These are phyloP conservation scores for Auriculariales sp. DNA, from an alignment of 768 basidiomycete species.

Conservation along the genomic window DNA sequence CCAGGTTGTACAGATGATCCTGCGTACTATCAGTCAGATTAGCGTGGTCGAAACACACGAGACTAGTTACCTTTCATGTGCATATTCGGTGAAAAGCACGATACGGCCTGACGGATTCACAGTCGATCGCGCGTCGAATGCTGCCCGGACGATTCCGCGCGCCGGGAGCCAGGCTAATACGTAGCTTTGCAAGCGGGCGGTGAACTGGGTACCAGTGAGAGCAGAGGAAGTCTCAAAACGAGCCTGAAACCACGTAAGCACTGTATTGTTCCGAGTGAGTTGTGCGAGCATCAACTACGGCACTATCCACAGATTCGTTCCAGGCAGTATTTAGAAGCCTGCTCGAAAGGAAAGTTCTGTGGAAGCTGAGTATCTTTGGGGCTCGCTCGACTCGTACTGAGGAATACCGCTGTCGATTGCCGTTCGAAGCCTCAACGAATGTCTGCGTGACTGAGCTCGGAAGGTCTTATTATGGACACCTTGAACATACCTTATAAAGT, in stretches of 20 bases:
- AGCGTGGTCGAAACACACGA: slow-evolving; percentile 1
- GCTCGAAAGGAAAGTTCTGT: slow-evolving; percentile 83
- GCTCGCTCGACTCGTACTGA: slow-evolving; percentile 54
- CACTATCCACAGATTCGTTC: slow-evolving; percentile 66
- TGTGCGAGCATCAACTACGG: slow-evolving; percentile 51
- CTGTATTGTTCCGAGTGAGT: neutral
- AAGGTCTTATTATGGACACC: neutral
- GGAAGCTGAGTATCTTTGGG: slow-evolving; percentile 50
- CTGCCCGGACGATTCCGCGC: slow-evolving; percentile 56
- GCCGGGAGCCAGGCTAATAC: slow-evolving; percentile 88
- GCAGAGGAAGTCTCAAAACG: slow-evolving; percentile 68
- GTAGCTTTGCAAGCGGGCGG: slow-evolving; percentile 66
- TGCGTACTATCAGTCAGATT: slow-evolving; percentile 20
- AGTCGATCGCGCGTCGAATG: slow-evolving; percentile 36
- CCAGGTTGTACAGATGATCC: slow-evolving; percentile 88
- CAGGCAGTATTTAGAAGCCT: slow-evolving; percentile 77
- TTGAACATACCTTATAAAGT: slow-evolving; percentile 53
- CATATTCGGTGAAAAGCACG: slow-evolving; percentile 62
- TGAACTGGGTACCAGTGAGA: slow-evolving; percentile 76
- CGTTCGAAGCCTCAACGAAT: slow-evolving; percentile 88
- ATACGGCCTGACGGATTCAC: slow-evolving; percentile 65
- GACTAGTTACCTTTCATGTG: slow-evolving; percentile 62
- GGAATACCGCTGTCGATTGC: slow-evolving; percentile 90
- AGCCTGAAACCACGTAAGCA: no score
- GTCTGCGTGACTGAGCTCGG: slow-evolving; percentile 35